Evolutionary conservation across 768 basidiomycete genomes (phyloP), one percentile per base, ranked within the genome.

Genomic region (Collybia sordida): DNA sequence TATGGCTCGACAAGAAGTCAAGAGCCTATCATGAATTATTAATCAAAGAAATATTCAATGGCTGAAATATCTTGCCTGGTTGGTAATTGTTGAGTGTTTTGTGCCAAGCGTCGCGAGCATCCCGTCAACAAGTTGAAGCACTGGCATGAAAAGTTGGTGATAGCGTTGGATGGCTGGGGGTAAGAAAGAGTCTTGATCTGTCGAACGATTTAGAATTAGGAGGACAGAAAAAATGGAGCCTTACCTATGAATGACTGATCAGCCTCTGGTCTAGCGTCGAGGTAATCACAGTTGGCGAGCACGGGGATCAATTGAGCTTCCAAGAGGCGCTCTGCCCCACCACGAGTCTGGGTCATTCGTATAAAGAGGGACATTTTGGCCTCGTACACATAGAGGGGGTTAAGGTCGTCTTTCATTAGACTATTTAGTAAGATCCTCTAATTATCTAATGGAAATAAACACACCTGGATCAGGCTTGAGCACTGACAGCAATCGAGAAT

Each of bases 331-430:
- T 97, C 94, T 2, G 93, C 93, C 2, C 95, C 96, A 50, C 77
- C 71, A 39, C 88, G 78, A 2, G 85, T 89, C 63, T 94, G 88
- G 0, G 92, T 83, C 70, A 97, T 82, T 24, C 92, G 81, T 22
- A 88, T 80, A 51, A 98, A 83, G 54, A 97, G 71, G 3, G 94
- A 90, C 82, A 96, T 86, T 68, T 96, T 96, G 12, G 94, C 83
- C 63, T 98, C 96, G 59, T 93, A 98, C 12, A 98, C 90, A 67
- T 97, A 98, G 35, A 95, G 73, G 0, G 92, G 77, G 59, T 96
- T 95, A 24, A 98, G 69, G 51, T 94, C 90, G 55, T 92, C 96
- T 96, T 24, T 11, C 36, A 23, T 35, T 46, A 12, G 31, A 12
- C 31, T 43, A 39, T 38, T 27, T 25, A 21, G 2, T 12, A 37